A percentile compares a stretch with the other conserved stretches of the same genome.
Evolutionary conservation across 257 asterid genomes (phyloP).

Genomic region (Primulina tabacum): DNA sequence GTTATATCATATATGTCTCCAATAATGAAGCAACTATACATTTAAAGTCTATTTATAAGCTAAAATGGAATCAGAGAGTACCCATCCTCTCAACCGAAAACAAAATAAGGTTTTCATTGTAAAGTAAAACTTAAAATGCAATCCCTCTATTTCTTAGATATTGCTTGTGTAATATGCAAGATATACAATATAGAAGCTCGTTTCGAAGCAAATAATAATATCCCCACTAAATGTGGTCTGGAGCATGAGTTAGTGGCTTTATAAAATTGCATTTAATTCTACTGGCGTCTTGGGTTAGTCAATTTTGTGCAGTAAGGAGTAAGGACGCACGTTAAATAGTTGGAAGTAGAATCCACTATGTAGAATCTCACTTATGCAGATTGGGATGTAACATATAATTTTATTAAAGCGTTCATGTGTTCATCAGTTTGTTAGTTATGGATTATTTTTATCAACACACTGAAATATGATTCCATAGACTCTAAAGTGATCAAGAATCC

Average conservation of each 20-base stretch:
- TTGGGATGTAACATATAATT: background rate
- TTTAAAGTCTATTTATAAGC: background rate
- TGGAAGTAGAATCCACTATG: background rate
- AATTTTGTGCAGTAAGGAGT: background rate
- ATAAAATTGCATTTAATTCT: background rate
- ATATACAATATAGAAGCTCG: background rate
- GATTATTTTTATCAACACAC: background rate
- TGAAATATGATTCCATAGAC: background rate
- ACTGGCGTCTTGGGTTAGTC: background rate
- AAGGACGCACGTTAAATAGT: background rate
- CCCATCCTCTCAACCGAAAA: no score
- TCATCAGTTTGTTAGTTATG: no score
- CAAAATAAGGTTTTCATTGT: background rate
- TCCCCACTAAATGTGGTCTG: no score
- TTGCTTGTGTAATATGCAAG: background rate
- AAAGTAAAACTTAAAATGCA: background rate
- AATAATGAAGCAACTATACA: background rate
- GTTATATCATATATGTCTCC: background rate
- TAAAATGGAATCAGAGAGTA: background rate
- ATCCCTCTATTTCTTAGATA: background rate
- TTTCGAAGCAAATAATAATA: no score
- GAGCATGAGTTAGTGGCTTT: background rate
- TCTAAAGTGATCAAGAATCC: conserved; percentile 1
- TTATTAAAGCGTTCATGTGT: no score
- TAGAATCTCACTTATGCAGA: background rate